Conservation (phyloP, 352 stramenopile species). For the Globisporangium okanoganense region DNA sequence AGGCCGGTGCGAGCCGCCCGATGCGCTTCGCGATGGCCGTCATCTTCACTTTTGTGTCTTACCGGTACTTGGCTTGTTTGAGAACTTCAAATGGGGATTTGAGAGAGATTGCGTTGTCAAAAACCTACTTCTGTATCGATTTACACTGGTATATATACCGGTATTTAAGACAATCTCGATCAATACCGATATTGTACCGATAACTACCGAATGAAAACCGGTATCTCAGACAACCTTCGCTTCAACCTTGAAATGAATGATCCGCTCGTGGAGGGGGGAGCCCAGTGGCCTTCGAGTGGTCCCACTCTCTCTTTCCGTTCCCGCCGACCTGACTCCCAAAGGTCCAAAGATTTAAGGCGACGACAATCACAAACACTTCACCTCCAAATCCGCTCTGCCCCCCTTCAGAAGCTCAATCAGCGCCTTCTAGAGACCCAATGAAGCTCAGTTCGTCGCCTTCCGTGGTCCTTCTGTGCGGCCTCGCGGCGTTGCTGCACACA, state of each 20-base stretch:
- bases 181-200: too few relatives aligned
- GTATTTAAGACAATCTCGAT: too few relatives aligned
- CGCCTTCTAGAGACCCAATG: neutral
- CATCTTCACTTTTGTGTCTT: neutral
- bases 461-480: neutral
- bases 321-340: too few relatives aligned
- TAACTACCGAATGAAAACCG: too few relatives aligned
- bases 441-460: neutral
- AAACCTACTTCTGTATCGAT: neutral
- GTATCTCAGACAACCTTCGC: too few relatives aligned
- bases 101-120: neutral
- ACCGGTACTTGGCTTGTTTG: neutral
- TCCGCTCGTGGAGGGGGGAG: too few relatives aligned
- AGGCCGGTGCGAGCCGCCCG: constrained; percentile 55
- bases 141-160: neutral
- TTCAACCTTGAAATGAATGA: too few relatives aligned
- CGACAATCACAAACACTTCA: neutral
- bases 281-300: constrained; percentile 1
- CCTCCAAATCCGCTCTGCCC: neutral
- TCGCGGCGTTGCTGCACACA: neutral
- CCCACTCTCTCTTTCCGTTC: neutral
- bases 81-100: neutral
- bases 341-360: too few relatives aligned
- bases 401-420: neutral
- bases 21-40: constrained; percentile 17